A percentile compares a stretch with the other conserved stretches of the same genome.
Conservation (phyloP, 2,329 filamentous ascomycete genomes). For the Beauveria pseudobassiana region DNA sequence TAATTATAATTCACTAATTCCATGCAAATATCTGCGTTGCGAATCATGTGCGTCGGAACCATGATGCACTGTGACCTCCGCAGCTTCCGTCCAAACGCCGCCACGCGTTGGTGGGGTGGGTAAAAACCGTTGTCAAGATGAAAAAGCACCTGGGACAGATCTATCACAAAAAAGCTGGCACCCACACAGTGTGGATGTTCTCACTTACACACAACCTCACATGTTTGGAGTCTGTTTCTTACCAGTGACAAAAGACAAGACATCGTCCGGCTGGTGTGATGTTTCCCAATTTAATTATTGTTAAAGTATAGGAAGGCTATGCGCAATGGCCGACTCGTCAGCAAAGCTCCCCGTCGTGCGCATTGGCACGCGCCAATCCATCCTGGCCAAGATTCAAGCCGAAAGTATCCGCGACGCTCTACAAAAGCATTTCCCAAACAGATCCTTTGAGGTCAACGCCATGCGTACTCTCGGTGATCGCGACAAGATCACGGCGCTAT, state of each 20-base stretch:
- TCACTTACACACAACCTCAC: too few species aligned
- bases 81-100: not conserved
- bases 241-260: too few species aligned
- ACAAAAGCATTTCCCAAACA: conserved; percentile 56
- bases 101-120: not conserved
- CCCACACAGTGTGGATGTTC: too few species aligned
- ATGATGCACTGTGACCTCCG: not conserved
- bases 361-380: conserved; percentile 82
- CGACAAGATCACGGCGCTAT: conserved; percentile 82
- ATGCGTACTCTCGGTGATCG: conserved; percentile 82
- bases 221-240: too few species aligned
- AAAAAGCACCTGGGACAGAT: too few species aligned
- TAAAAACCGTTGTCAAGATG: too few species aligned
- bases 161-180: too few species aligned
- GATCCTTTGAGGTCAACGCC: conserved; percentile 68
- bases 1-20: not conserved
- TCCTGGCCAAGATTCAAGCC: conserved; percentile 78
- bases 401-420: conserved; percentile 66
- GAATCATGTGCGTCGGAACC: not conserved
- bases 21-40: not conserved
- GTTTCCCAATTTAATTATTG: not conserved
- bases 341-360: conserved; percentile 44
- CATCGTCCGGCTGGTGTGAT: too few species aligned
- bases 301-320: not conserved
- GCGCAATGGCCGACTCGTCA: conserved; percentile 20